Base-by-base conservation (phyloP, 2,329 filamentous ascomycete genomes). In the Daldinia eschscholtzii region DNA sequence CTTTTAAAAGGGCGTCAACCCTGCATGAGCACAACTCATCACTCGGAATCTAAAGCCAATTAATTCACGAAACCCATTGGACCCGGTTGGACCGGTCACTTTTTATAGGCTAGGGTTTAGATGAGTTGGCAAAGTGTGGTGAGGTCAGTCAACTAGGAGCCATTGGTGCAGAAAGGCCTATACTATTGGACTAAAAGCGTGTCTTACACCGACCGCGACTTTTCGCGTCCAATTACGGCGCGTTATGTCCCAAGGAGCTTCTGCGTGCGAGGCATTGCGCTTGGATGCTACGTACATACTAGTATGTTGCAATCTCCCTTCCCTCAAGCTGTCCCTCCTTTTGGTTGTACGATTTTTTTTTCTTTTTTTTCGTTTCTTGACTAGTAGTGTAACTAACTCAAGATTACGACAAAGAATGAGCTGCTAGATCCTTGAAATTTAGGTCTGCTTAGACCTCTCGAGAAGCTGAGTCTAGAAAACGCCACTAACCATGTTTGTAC, bases 121-220 rank as follows among this genome's bases (percentile, higher is more conserved):
- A 72, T 73, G 72, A 71, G 72, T 68, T 73, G 72, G 72, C 72
- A 72, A 72, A 57, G 52, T 63, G 61, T 70, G 30, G 65, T 69
- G 71, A 68, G 44, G 62, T 69, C 70, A 59, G 42, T 64, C 44
- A 28, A 23, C 64, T 59, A 65, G 57, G 46, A 68, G 64, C 62
- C 59, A 71, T 70, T 71, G 64, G 66, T 65, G 60, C 50, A 60
- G 60, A 61, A 57, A 63, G 46, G 48, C 56, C 59, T 44, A 61
- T 62, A 37, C 56, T 44, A 68, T 71, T 70, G 64, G 68, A 55
- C 44, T 59, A 42, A 41, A 9, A 60, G 63, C 66, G 39, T 70
- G 64, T 70, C 50, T 56, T 67, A 59, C 59, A 61, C 39, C 41
- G 64, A 63, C 65, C 70, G 70, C 67, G 61, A 67, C 18, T 64